phyloP scores from a whole-genome alignment of 306 rosid genomes.

The Casuarina cunninghamiana region DNA sequence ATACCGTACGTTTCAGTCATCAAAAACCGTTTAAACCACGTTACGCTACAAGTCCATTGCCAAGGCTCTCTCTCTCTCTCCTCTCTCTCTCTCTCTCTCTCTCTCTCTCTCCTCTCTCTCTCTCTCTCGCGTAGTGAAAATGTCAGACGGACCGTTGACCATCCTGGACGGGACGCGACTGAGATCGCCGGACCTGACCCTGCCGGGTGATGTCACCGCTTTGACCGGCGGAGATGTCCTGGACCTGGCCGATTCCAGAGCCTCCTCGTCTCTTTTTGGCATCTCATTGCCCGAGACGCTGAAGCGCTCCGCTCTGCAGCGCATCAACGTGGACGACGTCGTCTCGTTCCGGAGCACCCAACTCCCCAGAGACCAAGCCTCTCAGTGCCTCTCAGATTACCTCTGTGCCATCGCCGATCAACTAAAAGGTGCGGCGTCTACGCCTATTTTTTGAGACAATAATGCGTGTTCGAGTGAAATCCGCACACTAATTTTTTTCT shows the following conservation, averaged over 20 bases:
- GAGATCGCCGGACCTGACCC: conserved; percentile 44
- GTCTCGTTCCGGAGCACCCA: conserved; percentile 33
- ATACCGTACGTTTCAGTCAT: background rate
- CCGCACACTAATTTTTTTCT: too few relatives aligned
- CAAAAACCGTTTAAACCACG: background rate
- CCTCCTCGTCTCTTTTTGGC: conserved; percentile 58
- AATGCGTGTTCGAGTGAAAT: too few relatives aligned
- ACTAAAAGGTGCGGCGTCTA: conserved; percentile 54
- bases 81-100: too few relatives aligned
- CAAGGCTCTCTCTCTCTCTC: conserved; percentile 16
- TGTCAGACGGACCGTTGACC: conserved; percentile 65
- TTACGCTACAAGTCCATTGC: background rate
- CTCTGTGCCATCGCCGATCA: conserved; percentile 77
- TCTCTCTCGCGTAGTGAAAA: conserved; percentile 29
- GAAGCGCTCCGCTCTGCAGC: conserved; percentile 53
- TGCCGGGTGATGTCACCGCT: conserved; percentile 22
- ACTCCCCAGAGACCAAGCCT: conserved; percentile 47
- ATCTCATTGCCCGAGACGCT: conserved; percentile 59
- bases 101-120: conserved; percentile 30
- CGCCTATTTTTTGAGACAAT: too few relatives aligned
- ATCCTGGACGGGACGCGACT: conserved; percentile 73
- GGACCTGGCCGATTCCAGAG: conserved; percentile 60
- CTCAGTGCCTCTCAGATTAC: conserved; percentile 46
- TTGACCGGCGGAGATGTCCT: conserved; percentile 63
- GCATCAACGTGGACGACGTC: conserved; percentile 36